Conservation (phyloP, 257 asterid species). For the Solanum tarapatanum region DNA sequence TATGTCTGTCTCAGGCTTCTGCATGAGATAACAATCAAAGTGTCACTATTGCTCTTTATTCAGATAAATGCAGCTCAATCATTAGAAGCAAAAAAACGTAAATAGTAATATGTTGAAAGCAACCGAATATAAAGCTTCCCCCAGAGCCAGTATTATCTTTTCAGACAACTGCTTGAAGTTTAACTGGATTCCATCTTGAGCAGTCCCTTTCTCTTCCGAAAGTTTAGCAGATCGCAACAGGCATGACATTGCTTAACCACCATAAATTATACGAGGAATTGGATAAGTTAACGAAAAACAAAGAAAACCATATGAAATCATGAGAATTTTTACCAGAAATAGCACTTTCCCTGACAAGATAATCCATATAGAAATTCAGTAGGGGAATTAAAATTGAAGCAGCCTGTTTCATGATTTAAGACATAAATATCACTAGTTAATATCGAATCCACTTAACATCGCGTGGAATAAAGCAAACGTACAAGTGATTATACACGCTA, state of each 20-base stretch:
- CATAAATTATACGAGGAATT: slow-evolving; percentile 17
- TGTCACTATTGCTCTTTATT: slow-evolving; percentile 1
- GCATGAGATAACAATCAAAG: slow-evolving; percentile 10
- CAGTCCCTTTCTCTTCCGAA: slow-evolving; percentile 75
- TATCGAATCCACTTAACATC: not conserved
- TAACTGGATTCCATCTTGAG: slow-evolving; percentile 64
- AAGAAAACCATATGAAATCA: not conserved
- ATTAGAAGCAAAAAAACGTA: too few relatives aligned
- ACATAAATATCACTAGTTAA: not conserved
- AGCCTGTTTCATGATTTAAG: slow-evolving; percentile 37
- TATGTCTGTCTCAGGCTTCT: slow-evolving; percentile 87
- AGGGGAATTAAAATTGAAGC: slow-evolving; percentile 88
- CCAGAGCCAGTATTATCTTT: slow-evolving; percentile 54
- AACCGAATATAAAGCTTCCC: slow-evolving; percentile 75
- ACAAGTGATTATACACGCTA: not conserved
- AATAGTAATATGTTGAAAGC: not conserved
- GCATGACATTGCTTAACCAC: slow-evolving; percentile 71
- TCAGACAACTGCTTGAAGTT: slow-evolving; percentile 59
- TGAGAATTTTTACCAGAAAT: slow-evolving; percentile 48
- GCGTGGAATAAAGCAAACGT: not conserved
- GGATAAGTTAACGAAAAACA: not conserved
- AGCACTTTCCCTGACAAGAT: slow-evolving; percentile 82
- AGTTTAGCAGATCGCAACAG: slow-evolving; percentile 69
- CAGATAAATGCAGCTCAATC: not conserved
- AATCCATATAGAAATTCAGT: slow-evolving; percentile 73